phyloP scores from a whole-genome alignment of 768 basidiomycete genomes.

The Coprinopsis strossmayeri region DNA sequence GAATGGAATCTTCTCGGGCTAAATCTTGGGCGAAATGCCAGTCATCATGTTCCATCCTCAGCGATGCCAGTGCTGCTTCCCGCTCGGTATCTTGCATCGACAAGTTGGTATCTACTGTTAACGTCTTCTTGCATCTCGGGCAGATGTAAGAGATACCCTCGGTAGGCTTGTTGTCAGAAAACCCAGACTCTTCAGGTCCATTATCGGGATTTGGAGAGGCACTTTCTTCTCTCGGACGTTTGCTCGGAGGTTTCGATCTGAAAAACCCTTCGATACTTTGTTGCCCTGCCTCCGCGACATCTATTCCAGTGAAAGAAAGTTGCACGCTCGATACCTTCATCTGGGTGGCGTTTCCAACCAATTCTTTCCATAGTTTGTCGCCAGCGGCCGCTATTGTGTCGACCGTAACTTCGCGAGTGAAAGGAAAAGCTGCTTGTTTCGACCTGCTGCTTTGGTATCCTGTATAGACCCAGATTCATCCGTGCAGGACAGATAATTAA shows the following conservation, averaged over 20 bases:
- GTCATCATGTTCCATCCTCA: conserved; percentile 75
- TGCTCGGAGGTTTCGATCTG: conserved; percentile 26
- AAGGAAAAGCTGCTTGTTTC: conserved; percentile 86
- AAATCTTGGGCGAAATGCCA: conserved; percentile 86
- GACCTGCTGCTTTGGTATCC: conserved; percentile 66
- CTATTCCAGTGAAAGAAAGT: conserved; percentile 75
- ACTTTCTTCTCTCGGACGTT: conserved; percentile 31
- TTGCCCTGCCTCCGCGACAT: conserved; percentile 71
- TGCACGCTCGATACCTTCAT: conserved; percentile 70
- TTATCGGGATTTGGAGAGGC: not conserved
- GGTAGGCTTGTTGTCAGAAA: conserved; percentile 3
- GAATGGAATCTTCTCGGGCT: conserved; percentile 30
- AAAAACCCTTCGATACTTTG: conserved; percentile 87
- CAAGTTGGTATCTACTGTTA: conserved; percentile 25
- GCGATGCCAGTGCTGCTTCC: conserved; percentile 30
- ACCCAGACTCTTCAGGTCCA: not conserved
- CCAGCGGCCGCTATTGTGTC: conserved; percentile 73
- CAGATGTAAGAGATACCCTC: conserved; percentile 42
- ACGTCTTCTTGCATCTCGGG: conserved; percentile 45
- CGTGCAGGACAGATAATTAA: not conserved
- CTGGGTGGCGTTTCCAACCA: conserved; percentile 48
- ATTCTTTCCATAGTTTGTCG: conserved; percentile 81
- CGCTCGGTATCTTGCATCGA: conserved; percentile 19
- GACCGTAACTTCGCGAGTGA: conserved; percentile 63
- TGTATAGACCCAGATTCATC: conserved; percentile 19